Base-by-base conservation (phyloP, 306 rosid species). In the Casuarina cunninghamiana region DNA sequence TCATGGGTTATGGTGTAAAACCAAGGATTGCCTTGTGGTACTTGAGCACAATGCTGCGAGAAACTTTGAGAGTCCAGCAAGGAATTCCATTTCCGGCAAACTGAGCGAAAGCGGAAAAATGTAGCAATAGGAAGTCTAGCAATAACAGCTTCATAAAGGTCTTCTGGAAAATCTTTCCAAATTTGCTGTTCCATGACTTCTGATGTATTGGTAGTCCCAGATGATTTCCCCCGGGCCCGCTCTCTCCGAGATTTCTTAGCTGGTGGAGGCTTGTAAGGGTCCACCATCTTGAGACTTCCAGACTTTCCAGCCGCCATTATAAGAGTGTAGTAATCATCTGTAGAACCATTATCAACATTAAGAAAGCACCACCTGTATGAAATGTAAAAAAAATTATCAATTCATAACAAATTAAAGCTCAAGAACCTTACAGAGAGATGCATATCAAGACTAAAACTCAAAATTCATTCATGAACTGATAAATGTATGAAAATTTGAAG, bases 141-240 rank as follows among this genome's bases (percentile, higher is more conserved):
- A 76, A 94, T 85, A 74, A 94, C 98, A 63, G 88, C 85, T 84
- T 94, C 96, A 60, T 86, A 73, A 68, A 94, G 87, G 87, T 94
- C 98, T 76, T 91, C 93, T 3, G 98, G 98, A 75, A 94, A 87
- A 78, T 88, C 83, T 84, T 90, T 90, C 98, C 98, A 94, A 61
- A 92, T 88, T 48, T 90, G 78, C 72, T 80, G 88, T 67, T 91
- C 93, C 96, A 93, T 90, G 48, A 81, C 83, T 85, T 90, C 94
- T 73, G 84, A 82, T 50, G 86, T 53, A 73, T 79, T 49, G 9
- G 89, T 74, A 51, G 69, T 58, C 77, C 85, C 85, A 42, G 84
- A 85, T 65, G 85, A 85, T 84, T 88, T 91, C 8, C 79, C 89
- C 61, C 79, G 75, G 85, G 75, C 81, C 79, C 80, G 81, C 77